These are phyloP conservation scores for Clathrus columnatus DNA, from an alignment of 768 basidiomycete genomes.

Conservation along the genomic window DNA sequence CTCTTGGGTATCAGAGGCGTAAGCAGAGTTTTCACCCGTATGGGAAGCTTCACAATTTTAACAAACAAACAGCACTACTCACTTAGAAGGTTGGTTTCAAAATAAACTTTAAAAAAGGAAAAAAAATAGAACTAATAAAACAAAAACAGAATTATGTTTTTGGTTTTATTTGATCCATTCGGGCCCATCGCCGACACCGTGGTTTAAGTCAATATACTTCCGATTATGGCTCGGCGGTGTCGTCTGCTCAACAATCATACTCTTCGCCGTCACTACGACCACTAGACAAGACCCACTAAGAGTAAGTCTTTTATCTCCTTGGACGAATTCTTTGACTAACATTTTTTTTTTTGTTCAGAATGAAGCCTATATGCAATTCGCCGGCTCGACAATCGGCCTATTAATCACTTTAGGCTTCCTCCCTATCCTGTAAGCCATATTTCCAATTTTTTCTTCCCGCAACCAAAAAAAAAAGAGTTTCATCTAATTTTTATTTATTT, in stretches of 20 bases:
- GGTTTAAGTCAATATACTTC: slow-evolving; percentile 73
- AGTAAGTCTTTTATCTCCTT: neutral
- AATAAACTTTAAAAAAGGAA: too few species aligned
- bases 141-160: slow-evolving; percentile 62
- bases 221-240: slow-evolving; percentile 42
- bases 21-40: slow-evolving; percentile 21
- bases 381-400: slow-evolving; percentile 60
- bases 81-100: neutral
- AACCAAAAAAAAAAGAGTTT: neutral
- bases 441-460: too few species aligned
- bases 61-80: neutral
- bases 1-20: slow-evolving; percentile 74
- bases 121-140: neutral
- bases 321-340: neutral
- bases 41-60: neutral
- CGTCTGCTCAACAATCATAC: neutral
- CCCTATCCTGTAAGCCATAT: slow-evolving; percentile 51
- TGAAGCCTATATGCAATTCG: slow-evolving; percentile 62
- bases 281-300: neutral
- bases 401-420: slow-evolving; percentile 67
- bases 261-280: neutral
- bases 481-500: neutral
- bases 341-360: slow-evolving; percentile 34
- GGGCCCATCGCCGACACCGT: slow-evolving; percentile 52
- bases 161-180: slow-evolving; percentile 79